These are phyloP conservation scores for Elsinoe australis DNA, from an alignment of 2,329 filamentous ascomycete species.

Conservation along the genomic window DNA sequence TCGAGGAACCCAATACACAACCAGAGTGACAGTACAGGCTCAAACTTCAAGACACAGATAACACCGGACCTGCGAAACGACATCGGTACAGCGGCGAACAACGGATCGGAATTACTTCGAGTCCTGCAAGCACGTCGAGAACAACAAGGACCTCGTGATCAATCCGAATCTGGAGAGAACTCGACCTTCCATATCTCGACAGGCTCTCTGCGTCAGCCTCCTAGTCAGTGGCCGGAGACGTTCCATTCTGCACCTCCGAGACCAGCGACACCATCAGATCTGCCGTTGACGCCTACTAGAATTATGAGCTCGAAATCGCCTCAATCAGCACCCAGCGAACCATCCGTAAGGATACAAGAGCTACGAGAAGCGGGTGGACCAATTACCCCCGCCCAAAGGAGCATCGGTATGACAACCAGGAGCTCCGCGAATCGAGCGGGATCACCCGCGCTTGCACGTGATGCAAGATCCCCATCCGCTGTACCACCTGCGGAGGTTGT, in stretches of 20 bases:
- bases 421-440: slow-evolving; percentile 12
- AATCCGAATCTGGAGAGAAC: no score
- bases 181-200: not conserved
- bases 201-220: slow-evolving; percentile 14
- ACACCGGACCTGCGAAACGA: slow-evolving; percentile 14
- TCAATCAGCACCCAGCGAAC: slow-evolving; percentile 6
- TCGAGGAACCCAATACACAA: not conserved
- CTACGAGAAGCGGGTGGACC: slow-evolving; percentile 10
- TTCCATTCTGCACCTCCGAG: slow-evolving; percentile 14
- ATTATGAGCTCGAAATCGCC: slow-evolving; percentile 15
- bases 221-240: slow-evolving; percentile 16
- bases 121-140: no score
- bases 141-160: no score
- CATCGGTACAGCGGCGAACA: no score
- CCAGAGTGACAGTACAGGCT: slow-evolving; percentile 1
- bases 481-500: slow-evolving; percentile 27
- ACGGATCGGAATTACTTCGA: no score
- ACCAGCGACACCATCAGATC: slow-evolving; percentile 1
- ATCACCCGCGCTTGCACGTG: slow-evolving; percentile 15
- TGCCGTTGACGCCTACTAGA: slow-evolving; percentile 1
- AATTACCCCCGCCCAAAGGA: slow-evolving; percentile 14
- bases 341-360: slow-evolving; percentile 8
- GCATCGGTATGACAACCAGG: slow-evolving; percentile 15
- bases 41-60: slow-evolving; percentile 17
- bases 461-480: slow-evolving; percentile 29